Evolutionary conservation across 106 monocot species (phyloP), one percentile per base, ranked within the genome.

Genomic region (Phalaenopsis aphrodite): DNA sequence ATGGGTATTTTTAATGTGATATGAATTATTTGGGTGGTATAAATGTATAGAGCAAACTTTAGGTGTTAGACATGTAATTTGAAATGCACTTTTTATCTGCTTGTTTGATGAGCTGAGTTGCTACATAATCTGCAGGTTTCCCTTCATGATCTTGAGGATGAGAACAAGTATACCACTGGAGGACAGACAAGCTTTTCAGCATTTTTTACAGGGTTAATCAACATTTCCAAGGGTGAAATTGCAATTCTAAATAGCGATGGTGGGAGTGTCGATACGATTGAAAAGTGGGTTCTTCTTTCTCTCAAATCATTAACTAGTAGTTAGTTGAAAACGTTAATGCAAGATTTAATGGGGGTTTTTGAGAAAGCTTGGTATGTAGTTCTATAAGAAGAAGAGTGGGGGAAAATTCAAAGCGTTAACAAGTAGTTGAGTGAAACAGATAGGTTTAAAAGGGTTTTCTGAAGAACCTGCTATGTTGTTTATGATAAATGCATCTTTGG

Each of bases 141-240:
- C 19, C 83, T 99, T 41, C 89, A 95, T 76, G 88, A 94, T 55
- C 85, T 87, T 42, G 93, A 95, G 47, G 75, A 84, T 83, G 77
- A 21, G 15, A 90, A 82, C 74, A 80, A 57, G 11, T 99, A 91
- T 84, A 80, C 88, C 7, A 87, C 91, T 77, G 93, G 89, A 77
- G 87, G 84, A 24, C 84, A 36, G 30, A 84, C 76, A 24, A 84
- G 42, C 15, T 78, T 78, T 56, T 83, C 73, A 21, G 36, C 83
- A 39, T 79, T 89, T 91, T 17, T 95, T 23, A 99, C 93, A 17
- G 98, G 94, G 42, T 49, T 77, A 36, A 87, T 95, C 69, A 89
- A 89, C 81, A 80, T 99, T 82, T 91, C 89, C 79, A 88, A 91
- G 84, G 89, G 89, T 67, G 94, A 99, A 85, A 83, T 95, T 80